These are phyloP conservation scores for Entomortierella beljakovae DNA, from an alignment of 192 early-diverging fungal genomes.

Conservation along the genomic window DNA sequence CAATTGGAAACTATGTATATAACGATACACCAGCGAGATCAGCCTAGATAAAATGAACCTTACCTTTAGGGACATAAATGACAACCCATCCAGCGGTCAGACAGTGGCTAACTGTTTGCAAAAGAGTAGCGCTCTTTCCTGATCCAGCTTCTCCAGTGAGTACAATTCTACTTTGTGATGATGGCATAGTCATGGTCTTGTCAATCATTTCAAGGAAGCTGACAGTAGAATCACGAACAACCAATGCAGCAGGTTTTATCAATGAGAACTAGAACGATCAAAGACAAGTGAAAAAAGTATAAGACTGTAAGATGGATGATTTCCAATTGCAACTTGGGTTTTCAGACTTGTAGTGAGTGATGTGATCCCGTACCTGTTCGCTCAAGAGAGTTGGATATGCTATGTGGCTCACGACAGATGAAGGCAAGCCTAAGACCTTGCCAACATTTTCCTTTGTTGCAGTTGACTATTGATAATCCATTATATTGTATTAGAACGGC, in stretches of 20 bases:
- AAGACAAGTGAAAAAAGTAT: background rate
- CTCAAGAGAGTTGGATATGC: slow-evolving; percentile 41
- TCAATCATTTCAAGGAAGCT: slow-evolving; percentile 54
- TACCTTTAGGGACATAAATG: slow-evolving; percentile 64
- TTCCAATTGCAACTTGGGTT: background rate
- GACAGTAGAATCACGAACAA: slow-evolving; percentile 56
- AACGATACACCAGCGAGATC: too few relatives aligned
- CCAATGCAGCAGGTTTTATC: slow-evolving; percentile 55
- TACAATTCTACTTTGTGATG: slow-evolving; percentile 49
- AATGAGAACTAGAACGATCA: slow-evolving; percentile 58
- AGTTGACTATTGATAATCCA: slow-evolving; percentile 19
- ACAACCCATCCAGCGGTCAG: slow-evolving; percentile 62
- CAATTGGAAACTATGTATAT: too few relatives aligned
- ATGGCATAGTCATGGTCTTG: slow-evolving; percentile 33
- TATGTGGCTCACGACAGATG: slow-evolving; percentile 32
- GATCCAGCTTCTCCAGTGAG: slow-evolving; percentile 58
- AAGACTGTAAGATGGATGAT: background rate
- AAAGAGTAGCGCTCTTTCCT: slow-evolving; percentile 61
- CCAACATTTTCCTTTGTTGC: slow-evolving; percentile 50
- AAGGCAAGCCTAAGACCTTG: slow-evolving; percentile 38
- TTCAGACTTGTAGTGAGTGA: background rate
- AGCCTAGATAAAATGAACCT: background rate
- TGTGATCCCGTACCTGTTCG: slow-evolving; percentile 28
- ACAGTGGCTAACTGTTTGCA: slow-evolving; percentile 62
- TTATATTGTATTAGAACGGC: too few relatives aligned